A percentile compares a stretch with the other conserved stretches of the same genome.
Evolutionary conservation across 148 eudicot species (phyloP).

Genomic region (Dysphania ambrosioides): DNA sequence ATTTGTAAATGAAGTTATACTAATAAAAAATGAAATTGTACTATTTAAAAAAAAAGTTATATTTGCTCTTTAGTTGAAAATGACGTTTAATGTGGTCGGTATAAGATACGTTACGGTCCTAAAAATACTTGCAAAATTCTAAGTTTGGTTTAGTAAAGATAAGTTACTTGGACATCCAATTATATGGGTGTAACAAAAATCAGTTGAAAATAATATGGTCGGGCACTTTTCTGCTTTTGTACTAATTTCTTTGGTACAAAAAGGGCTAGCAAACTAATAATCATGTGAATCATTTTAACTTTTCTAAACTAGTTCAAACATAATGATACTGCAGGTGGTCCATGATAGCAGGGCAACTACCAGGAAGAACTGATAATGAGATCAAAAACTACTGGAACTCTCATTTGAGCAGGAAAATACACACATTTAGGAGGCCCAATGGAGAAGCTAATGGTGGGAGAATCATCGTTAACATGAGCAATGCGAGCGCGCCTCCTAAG

Average conservation of each 20-base stretch:
- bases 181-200: too few relatives aligned
- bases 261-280: background rate
- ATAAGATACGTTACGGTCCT: too few relatives aligned
- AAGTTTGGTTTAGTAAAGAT: background rate
- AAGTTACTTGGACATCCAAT: too few relatives aligned
- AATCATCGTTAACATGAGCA: conserved; percentile 14
- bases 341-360: conserved; percentile 61
- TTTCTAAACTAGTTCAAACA: background rate
- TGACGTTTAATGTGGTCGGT: background rate
- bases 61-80: background rate
- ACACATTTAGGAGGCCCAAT: conserved; percentile 29
- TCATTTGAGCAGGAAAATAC: conserved; percentile 62
- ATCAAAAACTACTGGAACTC: conserved; percentile 95
- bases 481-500: conserved; percentile 32
- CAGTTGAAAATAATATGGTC: background rate
- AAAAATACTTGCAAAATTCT: too few relatives aligned
- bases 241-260: background rate
- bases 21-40: too few relatives aligned
- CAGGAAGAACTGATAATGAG: conserved; percentile 95
- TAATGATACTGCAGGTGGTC: conserved; percentile 60
- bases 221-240: background rate
- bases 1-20: too few relatives aligned
- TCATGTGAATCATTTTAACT: background rate
- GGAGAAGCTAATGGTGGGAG: conserved; percentile 10
- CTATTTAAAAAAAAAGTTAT: too few relatives aligned